Base-by-base conservation (phyloP, 2,329 filamentous ascomycete genomes). In the Achaetomium macrosporum region DNA sequence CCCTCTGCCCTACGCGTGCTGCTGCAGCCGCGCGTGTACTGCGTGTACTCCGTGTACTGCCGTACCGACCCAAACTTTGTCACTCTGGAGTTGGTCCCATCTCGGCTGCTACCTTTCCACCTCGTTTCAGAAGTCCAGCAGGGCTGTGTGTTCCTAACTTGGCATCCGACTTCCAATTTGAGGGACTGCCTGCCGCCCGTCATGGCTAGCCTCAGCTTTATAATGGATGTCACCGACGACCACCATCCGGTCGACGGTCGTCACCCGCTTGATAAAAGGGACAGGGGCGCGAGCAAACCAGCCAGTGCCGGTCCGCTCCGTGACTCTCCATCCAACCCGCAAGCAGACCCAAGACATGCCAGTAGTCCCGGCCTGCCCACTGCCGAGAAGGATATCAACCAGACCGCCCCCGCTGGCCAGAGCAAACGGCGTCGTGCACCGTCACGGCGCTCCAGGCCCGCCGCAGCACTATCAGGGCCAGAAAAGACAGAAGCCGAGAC, bases 191-290 rank as follows among this genome's bases (percentile, higher is more conserved):
- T 61, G 56, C 50, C 62, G 63, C 59, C 66, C 66, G 67, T 66
- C 69, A 80, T 81, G 77, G 72, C 76, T 60, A 78, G 75, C 64
- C 72, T 81, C 59, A 74, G 73, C 62, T 76, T 76, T 63, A 81
- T 81, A 65, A 79, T 81, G 74, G 78, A 80, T 65, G 69, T 72
- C 62, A 74, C 76, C 62, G 75, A 78, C 61, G 76, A 78, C 62
- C 69, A 76, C 61, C 69, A 72, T 57, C 65, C 65, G 55, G 68
- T 72, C 59, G 64, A 53, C 53, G 60, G 53, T 47, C 66, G 13
- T 8, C 13, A 65, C 64, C 60, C 68, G 63, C 50, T 30, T 43
- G 69, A 71, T 73, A 76, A 74, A 73, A 77, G 68, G 69, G 67
- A 69, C 63, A 67, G 66, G 59, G 67, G 67, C 63, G 65, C 73